Conservation (phyloP, 208 protist genomes). For the Wallacemonas sp. region DNA sequence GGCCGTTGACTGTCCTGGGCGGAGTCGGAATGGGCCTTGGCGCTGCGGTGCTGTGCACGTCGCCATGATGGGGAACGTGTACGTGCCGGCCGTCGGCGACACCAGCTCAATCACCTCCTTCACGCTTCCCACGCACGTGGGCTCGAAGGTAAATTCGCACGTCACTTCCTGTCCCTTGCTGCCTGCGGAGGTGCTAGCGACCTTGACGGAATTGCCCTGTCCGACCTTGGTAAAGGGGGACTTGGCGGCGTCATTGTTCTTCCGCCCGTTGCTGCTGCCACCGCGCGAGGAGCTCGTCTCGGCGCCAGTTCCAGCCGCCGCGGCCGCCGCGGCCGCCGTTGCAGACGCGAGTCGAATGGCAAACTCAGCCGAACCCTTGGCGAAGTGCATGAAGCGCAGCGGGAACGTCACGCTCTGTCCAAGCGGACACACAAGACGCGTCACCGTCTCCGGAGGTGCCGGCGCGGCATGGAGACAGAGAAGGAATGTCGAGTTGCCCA, state of each 20-base stretch:
- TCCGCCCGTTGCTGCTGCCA: constrained; percentile 18
- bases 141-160: constrained; percentile 94
- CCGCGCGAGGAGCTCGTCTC: constrained; percentile 26
- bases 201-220: constrained; percentile 39
- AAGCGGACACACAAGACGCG: constrained; percentile 84
- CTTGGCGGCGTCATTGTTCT: constrained; percentile 30
- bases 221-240: constrained; percentile 50
- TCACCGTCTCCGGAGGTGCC: constrained; percentile 63
- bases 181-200: constrained; percentile 14
- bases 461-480: constrained; percentile 63
- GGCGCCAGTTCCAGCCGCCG: not conserved
- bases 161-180: constrained; percentile 87
- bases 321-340: not conserved
- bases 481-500: constrained; percentile 83
- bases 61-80: constrained; percentile 90
- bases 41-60: constrained; percentile 88
- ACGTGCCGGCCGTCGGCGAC: constrained; percentile 87
- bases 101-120: constrained; percentile 82
- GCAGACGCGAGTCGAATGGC: constrained; percentile 48
- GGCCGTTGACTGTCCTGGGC: constrained; percentile 44
- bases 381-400: constrained; percentile 76
- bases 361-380: constrained; percentile 83
- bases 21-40: constrained; percentile 91
- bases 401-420: constrained; percentile 72
- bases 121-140: constrained; percentile 73